Conservation (phyloP, 495 filamentous ascomycete species). For the Penicillium bovifimosum region DNA sequence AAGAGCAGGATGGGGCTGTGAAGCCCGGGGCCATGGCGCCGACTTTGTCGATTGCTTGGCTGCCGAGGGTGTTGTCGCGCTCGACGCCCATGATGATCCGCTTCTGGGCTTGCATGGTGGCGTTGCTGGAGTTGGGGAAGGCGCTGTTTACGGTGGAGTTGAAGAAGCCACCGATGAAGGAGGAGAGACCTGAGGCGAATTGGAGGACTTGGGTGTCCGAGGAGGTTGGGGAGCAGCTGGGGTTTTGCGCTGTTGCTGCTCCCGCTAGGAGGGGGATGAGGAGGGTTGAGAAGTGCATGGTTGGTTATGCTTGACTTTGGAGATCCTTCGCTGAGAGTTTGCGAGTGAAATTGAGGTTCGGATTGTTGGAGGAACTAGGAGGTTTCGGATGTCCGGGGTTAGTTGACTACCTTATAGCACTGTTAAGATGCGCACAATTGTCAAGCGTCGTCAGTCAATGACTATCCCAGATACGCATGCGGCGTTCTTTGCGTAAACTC, state of each 20-base stretch:
- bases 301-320: background rate
- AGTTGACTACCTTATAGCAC: background rate
- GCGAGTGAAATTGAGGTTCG: background rate
- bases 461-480: background rate
- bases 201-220: conserved; percentile 20
- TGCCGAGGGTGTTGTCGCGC: conserved; percentile 21
- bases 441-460: background rate
- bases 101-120: conserved; percentile 15
- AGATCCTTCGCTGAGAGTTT: background rate
- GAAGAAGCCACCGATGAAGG: conserved; percentile 25
- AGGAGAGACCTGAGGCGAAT: conserved; percentile 24
- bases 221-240: conserved; percentile 18
- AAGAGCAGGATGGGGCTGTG: conserved; percentile 21
- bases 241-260: background rate
- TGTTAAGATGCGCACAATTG: background rate
- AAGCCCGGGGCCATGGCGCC: conserved; percentile 14
- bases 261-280: background rate
- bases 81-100: conserved; percentile 22
- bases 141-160: conserved; percentile 17
- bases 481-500: background rate
- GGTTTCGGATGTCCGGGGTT: background rate
- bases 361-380: background rate
- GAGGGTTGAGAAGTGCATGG: background rate
- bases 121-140: conserved; percentile 17
- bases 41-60: conserved; percentile 23